phyloP scores from a whole-genome alignment of 306 rosid species.

The Nissolia schottii region DNA sequence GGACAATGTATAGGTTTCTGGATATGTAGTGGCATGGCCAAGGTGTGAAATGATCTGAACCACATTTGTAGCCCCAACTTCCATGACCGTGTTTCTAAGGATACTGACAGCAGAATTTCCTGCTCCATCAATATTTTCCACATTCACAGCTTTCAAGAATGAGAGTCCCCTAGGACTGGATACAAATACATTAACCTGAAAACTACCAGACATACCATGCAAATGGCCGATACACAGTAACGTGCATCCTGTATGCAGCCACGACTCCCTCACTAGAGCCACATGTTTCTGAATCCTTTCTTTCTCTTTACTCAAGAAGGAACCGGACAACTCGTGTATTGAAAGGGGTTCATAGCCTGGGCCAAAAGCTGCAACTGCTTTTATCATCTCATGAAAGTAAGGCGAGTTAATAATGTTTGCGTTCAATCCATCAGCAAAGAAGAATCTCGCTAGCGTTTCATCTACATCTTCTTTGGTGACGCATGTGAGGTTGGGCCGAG shows the following conservation, averaged over 20 bases:
- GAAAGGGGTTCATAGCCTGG: conserved; percentile 48
- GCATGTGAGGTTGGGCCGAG: conserved; percentile 27
- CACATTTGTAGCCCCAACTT: conserved; percentile 42
- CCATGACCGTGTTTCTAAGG: conserved; percentile 36
- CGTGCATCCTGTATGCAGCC: conserved; percentile 56
- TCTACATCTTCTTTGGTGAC: conserved; percentile 53
- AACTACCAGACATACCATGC: conserved; percentile 26
- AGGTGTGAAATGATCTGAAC: conserved; percentile 54
- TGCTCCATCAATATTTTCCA: conserved; percentile 30
- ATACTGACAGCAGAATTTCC: conserved; percentile 25
- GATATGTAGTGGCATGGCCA: conserved; percentile 26
- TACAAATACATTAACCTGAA: conserved; percentile 42
- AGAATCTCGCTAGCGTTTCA: conserved; percentile 44
- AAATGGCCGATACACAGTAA: conserved; percentile 38
- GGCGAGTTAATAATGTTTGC: conserved; percentile 40
- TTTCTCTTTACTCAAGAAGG: conserved; percentile 48
- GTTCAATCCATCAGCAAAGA: conserved; percentile 45
- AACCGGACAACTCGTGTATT: conserved; percentile 35
- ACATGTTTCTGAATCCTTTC: conserved; percentile 46
- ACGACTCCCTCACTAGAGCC: conserved; percentile 47
- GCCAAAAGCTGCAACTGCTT: conserved; percentile 48
- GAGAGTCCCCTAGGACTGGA: conserved; percentile 52
- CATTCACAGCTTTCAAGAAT: conserved; percentile 39
- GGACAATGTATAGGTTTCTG: conserved; percentile 29
- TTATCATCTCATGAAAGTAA: conserved; percentile 46